phyloP scores from a whole-genome alignment of 768 basidiomycete species.

The Agaricus subrufescens region DNA sequence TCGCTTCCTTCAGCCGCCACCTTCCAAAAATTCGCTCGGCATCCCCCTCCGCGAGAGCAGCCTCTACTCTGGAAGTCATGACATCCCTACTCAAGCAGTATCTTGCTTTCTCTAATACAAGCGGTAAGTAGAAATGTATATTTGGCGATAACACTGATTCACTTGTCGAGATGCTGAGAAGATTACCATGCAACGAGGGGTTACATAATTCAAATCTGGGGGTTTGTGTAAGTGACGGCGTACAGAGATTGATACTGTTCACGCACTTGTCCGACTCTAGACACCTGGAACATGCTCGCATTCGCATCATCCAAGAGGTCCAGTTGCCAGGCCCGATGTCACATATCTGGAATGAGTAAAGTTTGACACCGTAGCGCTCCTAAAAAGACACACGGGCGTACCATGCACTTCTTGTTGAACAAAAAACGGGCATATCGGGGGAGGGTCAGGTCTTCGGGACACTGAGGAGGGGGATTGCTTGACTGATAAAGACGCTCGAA shows the following conservation, averaged over 20 bases:
- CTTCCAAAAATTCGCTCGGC: background rate
- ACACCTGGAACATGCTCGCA: background rate
- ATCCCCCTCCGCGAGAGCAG: background rate
- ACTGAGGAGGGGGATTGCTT: constrained; percentile 16
- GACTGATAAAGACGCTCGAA: constrained; percentile 16
- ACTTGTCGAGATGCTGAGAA: background rate
- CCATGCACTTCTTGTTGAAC: constrained; percentile 19
- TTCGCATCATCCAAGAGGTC: background rate
- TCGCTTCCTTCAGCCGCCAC: background rate
- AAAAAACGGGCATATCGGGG: constrained; percentile 31
- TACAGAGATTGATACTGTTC: background rate
- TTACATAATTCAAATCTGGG: background rate
- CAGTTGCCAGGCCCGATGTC: background rate
- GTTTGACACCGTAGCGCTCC: background rate
- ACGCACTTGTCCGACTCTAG: background rate
- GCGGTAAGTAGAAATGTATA: background rate
- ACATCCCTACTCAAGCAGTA: background rate
- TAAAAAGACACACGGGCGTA: background rate
- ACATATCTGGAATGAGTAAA: background rate
- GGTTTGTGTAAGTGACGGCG: background rate
- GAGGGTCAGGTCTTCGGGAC: constrained; percentile 25
- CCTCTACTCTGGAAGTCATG: background rate
- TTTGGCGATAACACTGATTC: background rate
- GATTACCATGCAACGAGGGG: background rate
- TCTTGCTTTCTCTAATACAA: background rate